Evolutionary conservation across 1,139 yeast genomes (phyloP).

Genomic region (Meyerozyma smithsonii): DNA sequence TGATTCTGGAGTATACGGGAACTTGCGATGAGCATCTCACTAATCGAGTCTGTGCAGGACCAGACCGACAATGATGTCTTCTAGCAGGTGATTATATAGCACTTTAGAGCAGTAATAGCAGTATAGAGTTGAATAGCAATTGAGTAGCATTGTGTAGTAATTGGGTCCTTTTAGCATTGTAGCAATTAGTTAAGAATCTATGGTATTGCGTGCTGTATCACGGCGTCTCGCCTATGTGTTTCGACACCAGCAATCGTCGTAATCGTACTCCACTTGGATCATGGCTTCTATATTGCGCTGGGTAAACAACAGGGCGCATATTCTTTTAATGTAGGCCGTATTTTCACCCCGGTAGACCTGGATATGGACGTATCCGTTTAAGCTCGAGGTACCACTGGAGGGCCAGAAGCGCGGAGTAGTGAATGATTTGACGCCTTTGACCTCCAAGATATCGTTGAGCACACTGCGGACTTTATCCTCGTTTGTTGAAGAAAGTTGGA

Average conservation of each 20-base stretch:
- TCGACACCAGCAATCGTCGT: constrained; percentile 58
- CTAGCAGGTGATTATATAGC: too few species aligned
- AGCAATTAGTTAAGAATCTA: not conserved
- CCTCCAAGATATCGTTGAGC: constrained; percentile 59
- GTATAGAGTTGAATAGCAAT: not conserved
- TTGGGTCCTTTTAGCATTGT: not conserved
- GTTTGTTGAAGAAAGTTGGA: constrained; percentile 49
- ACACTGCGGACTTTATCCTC: constrained; percentile 62
- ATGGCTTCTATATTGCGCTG: constrained; percentile 39
- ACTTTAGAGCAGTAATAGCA: not conserved
- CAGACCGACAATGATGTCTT: too few species aligned
- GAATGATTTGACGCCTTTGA: constrained; percentile 80
- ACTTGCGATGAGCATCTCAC: not conserved
- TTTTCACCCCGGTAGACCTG: constrained; percentile 69
- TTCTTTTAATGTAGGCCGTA: constrained; percentile 52
- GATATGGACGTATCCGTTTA: constrained; percentile 62
- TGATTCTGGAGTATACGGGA: constrained; percentile 16
- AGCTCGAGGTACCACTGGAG: constrained; percentile 31
- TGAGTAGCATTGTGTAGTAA: not conserved
- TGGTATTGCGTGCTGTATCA: not conserved
- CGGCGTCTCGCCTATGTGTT: not conserved
- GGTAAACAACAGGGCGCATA: constrained; percentile 48
- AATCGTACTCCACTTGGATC: constrained; percentile 58
- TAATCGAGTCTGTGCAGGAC: not conserved
- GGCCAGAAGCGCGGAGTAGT: constrained; percentile 94